Evolutionary conservation across 148 eudicot species (phyloP), one percentile per base, ranked within the genome.

Genomic region (Rheum nobile): DNA sequence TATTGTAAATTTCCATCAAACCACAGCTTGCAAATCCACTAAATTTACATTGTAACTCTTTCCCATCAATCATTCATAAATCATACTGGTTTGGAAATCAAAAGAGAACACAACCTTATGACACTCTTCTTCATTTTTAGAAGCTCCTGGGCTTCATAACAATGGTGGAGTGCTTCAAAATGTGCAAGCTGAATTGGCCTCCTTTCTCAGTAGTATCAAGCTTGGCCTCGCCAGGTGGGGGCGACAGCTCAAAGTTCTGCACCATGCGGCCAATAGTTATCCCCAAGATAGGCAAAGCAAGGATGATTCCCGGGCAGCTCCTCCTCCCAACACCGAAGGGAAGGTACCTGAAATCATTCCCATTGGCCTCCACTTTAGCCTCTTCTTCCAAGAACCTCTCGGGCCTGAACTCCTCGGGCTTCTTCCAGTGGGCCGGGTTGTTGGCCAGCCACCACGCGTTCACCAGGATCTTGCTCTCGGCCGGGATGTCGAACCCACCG

Each of bases 381-480:
- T 88, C 95, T 78, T 90, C 95, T 71, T 82, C 84, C 28, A 90
- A 75, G 76, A 89, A 89, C 77, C 95, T 54, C 80, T 90, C 95
- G 0, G 95, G 95, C 7, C 90, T 80, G 77, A 90, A 90, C 67
- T 82, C 85, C 11, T 77, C 74, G 0, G 95, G 84, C 19, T 90
- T 74, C 37, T 77, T 72, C 95, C 95, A 90, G 79, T 79, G 78
- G 16, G 80, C 83, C 0, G 91, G 96, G 73, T 90, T 88, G 76
- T 90, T 88, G 0, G 87, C 91, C 69, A 88, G 77, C 91, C 95
- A 88, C 96, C 96, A 90, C 0, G 90, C 96, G 52, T 88, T 90
- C 10, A 90, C 91, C 67, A 90, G 81, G 28, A 90, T 83, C 80
- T 88, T 88, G 3, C 84, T 77, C 76, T 90, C 96, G 4, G 78